Evolutionary conservation across 495 filamentous ascomycete species (phyloP).

Genomic region (Neurospora sp.): DNA sequence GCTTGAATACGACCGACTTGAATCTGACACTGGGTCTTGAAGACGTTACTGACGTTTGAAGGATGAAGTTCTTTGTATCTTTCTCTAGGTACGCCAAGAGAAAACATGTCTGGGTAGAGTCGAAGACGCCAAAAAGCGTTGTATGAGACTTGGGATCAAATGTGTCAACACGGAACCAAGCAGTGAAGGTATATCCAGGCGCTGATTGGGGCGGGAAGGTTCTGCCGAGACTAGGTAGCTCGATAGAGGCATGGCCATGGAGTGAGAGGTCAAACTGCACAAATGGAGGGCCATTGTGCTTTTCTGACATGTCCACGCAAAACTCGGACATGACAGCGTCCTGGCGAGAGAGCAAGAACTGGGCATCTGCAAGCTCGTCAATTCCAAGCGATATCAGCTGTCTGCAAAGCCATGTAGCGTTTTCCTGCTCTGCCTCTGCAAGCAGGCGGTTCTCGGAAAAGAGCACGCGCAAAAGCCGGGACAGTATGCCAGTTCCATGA

Average conservation of each 20-base stretch:
- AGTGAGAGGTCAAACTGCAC: slow-evolving; percentile 90
- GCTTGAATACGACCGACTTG: slow-evolving; percentile 66
- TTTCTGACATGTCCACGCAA: slow-evolving; percentile 59
- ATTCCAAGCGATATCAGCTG: slow-evolving; percentile 59
- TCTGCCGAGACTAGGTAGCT: slow-evolving; percentile 71
- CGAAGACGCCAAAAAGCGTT: slow-evolving; percentile 92
- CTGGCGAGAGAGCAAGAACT: slow-evolving; percentile 57
- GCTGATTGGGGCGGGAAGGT: slow-evolving; percentile 66
- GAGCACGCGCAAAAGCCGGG: slow-evolving; percentile 56
- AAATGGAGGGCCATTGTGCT: slow-evolving; percentile 65
- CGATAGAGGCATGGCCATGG: slow-evolving; percentile 79
- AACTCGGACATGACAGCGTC: slow-evolving; percentile 58
- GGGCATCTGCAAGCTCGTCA: slow-evolving; percentile 65
- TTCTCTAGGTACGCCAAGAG: slow-evolving; percentile 87
- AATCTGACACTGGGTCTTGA: slow-evolving; percentile 84
- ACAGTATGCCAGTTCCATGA: slow-evolving; percentile 68
- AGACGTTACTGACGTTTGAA: slow-evolving; percentile 89
- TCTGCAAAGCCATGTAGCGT: slow-evolving; percentile 50
- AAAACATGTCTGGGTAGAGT: slow-evolving; percentile 87
- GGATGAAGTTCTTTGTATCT: slow-evolving; percentile 88
- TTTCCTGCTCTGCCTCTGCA: slow-evolving; percentile 40
- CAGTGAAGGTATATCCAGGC: slow-evolving; percentile 74
- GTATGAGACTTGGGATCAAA: slow-evolving; percentile 83
- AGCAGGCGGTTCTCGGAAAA: slow-evolving; percentile 41
- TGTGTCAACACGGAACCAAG: slow-evolving; percentile 78